Evolutionary conservation across 1,284 basidiomycete genomes (phyloP), one percentile per base, ranked within the genome.

Genomic region (Neotropicomus parvogracilis): DNA sequence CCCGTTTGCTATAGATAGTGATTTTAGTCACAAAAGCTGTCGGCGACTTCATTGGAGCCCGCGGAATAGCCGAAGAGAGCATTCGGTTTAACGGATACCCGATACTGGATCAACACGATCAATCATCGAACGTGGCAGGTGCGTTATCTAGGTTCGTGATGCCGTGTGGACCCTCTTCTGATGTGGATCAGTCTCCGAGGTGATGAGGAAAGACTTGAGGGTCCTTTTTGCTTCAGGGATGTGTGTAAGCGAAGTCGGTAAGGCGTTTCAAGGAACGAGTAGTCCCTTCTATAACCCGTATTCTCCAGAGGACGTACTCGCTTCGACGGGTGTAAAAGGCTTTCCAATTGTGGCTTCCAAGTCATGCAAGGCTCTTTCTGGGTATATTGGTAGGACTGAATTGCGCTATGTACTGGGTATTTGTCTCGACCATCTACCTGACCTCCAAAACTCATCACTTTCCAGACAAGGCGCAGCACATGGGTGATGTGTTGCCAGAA

Each of bases 71-170:
- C 4, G 97, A 99, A 58, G 93, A 97, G 64, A 92, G 90, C 80
- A 99, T 99, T 62, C 81, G 85, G 19, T 95, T 99, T 71, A 98
- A 97, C 63, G 95, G 95, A 10, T 99, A 88, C 69, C 97, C 97
- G 0, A 95, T 95, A 74, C 73, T 99, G 49, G 91, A 94, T 67
- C 94, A 94, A 63, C 90, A 95, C n/a, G 61, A 97, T 61, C 88
- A 93, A 63, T 83, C 87, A 0, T 95, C 90, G 61, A 62, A 95
- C 59, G 86, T 94, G 38, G 81, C 91, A 40, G 93, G 95, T 89
- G 60, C 35, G 77, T 59, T 28, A 46, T 38, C 54, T 16, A n/a
- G 20, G 37, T n/a, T 35, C 33, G 24, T 20, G 43, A 38, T 46
- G 29, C 24, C 10, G 20, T 43, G 12, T 39, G 39, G 40, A 40